Evolutionary conservation across 2,329 filamentous ascomycete genomes (phyloP), one percentile per base, ranked within the genome.

Genomic region (Stenocarpella maydis): DNA sequence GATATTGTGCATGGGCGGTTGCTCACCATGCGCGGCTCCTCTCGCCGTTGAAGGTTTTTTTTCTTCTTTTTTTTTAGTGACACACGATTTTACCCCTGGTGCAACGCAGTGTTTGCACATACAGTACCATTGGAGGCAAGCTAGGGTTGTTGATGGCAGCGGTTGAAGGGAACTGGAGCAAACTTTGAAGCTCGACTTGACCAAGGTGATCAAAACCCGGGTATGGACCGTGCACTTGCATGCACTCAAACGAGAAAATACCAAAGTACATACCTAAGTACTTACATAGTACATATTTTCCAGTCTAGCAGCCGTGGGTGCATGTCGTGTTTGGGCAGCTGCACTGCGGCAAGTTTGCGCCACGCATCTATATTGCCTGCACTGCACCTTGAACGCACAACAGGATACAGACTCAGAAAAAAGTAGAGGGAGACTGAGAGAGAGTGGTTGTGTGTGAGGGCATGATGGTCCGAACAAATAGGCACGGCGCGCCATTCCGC

Each of bases 291-390:
- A 4, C 31, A 31, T 31, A 4, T 31, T 31, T 31, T 31, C 31
- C 31, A 31, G 31, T 31, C 31, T 31, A 31, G 31, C 31, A 31
- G n/a, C 31, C 9, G 17, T 2, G 43, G 55, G 39, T 43, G 55
- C 55, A 60, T 31, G 39, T 41, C 39, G 55, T 60, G 39, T 45
- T 60, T 60, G 55, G 55, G 39, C 39, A 60, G 55, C 39, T 60
- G 39, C 39, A 60, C 52, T 54, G 31, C n/a, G 9, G 31, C n/a
- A 24, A 31, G 12, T 12, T 10, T 21, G 52, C 12, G 31, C n/a
- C 14, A 31, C 14, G 31, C 31, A 37, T n/a, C n/a, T n/a, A n/a
- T n/a, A n/a, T n/a, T n/a, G n/a, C n/a, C n/a, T n/a, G n/a, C n/a
- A 9, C 21, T 39, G 55, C 37, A 61, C 17, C 26, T 26, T 21